Percentiles rank a stretch among this genome's conserved stretches.
phyloP scores from a whole-genome alignment of 345 rosid genomes.

The Citrus sp. region DNA sequence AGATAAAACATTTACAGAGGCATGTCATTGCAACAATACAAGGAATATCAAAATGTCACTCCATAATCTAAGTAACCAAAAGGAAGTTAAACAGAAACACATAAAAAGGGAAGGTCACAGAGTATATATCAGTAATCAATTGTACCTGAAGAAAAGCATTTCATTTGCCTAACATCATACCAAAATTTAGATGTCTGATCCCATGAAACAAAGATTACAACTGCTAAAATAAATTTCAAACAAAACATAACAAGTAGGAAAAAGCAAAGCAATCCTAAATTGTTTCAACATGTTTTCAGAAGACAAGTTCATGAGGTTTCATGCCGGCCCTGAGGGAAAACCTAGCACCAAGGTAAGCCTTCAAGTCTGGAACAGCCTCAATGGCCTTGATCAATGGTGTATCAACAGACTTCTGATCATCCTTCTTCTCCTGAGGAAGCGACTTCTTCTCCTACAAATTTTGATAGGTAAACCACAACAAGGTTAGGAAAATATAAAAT shows the following conservation, averaged over 20 bases:
- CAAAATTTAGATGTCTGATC: conserved; percentile 21
- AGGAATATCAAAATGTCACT: not conserved
- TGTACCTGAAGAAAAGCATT: not conserved
- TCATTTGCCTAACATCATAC: conserved; percentile 7
- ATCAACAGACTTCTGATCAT: conserved; percentile 76
- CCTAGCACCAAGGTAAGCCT: conserved; percentile 75
- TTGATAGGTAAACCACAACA: not conserved
- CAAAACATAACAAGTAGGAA: conserved; percentile 5
- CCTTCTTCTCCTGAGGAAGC: conserved; percentile 75
- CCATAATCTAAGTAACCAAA: no score
- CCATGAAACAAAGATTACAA: conserved; percentile 15
- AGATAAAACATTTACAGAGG: not conserved
- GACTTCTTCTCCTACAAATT: conserved; percentile 55
- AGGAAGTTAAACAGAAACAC: not conserved
- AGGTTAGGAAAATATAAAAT: not conserved
- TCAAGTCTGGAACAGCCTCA: conserved; percentile 71
- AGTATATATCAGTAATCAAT: not conserved
- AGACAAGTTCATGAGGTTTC: conserved; percentile 85
- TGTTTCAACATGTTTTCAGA: conserved; percentile 23
- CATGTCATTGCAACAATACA: not conserved
- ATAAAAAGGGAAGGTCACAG: not conserved
- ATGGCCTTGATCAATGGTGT: conserved; percentile 54
- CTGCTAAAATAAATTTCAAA: conserved; percentile 16
- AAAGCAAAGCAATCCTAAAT: not conserved
- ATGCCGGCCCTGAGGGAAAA: conserved; percentile 77